These are phyloP conservation scores for Hygrocybe punicea DNA, from an alignment of 768 basidiomycete species.

Conservation along the genomic window DNA sequence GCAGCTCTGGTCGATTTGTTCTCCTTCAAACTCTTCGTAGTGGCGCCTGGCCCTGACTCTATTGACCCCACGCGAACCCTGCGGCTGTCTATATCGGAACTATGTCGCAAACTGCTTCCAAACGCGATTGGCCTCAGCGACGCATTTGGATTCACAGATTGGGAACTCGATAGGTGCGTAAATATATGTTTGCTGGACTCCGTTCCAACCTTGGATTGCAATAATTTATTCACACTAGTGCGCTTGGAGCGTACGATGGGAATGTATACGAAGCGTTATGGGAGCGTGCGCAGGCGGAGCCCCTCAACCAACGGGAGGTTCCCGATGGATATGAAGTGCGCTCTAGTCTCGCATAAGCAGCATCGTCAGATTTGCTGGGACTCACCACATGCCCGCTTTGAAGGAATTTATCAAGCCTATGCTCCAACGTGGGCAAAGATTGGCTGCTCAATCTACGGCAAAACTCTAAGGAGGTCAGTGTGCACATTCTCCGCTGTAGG, in stretches of 20 bases:
- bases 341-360: conserved; percentile 1
- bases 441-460: conserved; percentile 19
- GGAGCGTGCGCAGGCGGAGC: conserved; percentile 55
- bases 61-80: conserved; percentile 47
- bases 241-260: conserved; percentile 61
- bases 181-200: background rate
- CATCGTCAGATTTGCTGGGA: background rate
- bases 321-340: conserved; percentile 56
- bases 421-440: conserved; percentile 44
- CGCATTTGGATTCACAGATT: conserved; percentile 72
- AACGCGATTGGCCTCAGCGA: conserved; percentile 68
- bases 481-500: too few species aligned
- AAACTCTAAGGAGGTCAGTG: too few species aligned
- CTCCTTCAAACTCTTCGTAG: conserved; percentile 47
- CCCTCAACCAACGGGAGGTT: conserved; percentile 52
- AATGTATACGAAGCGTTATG: conserved; percentile 67
- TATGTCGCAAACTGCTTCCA: conserved; percentile 54
- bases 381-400: background rate
- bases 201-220: background rate
- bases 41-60: conserved; percentile 13
- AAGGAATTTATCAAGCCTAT: conserved; percentile 52
- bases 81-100: conserved; percentile 46
- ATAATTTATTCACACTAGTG: conserved; percentile 33
- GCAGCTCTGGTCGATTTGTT: conserved; percentile 55
- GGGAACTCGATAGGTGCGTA: conserved; percentile 64